Evolutionary conservation across 1,284 basidiomycete genomes (phyloP).

Genomic region (Fomitiporia mediterranea): DNA sequence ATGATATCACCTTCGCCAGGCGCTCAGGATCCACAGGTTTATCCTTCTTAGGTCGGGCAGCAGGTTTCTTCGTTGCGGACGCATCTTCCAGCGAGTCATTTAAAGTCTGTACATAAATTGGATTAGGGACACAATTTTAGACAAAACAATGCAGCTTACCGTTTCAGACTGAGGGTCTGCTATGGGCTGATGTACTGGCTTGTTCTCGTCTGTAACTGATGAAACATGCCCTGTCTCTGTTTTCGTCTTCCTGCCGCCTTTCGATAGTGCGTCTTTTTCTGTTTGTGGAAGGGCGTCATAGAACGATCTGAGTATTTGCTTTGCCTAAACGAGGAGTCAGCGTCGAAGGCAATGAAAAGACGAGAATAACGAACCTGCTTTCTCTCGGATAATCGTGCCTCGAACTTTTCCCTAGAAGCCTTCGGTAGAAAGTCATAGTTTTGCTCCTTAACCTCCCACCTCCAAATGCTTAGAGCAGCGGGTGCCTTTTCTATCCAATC

Average conservation of each 20-base stretch:
- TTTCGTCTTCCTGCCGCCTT: slow-evolving; percentile 44
- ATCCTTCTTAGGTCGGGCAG: slow-evolving; percentile 47
- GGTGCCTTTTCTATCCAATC: slow-evolving; percentile 49
- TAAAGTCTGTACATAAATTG: background rate
- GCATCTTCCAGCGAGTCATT: background rate
- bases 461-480: slow-evolving; percentile 69
- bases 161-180: background rate
- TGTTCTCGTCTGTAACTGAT: slow-evolving; percentile 5
- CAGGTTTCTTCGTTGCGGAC: slow-evolving; percentile 24
- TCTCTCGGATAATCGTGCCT: slow-evolving; percentile 61
- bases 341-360: slow-evolving; percentile 1
- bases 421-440: slow-evolving; percentile 65
- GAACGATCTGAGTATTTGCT: slow-evolving; percentile 45
- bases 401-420: slow-evolving; percentile 59
- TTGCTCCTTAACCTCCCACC: slow-evolving; percentile 76
- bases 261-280: slow-evolving; percentile 51
- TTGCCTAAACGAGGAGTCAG: slow-evolving; percentile 46
- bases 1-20: slow-evolving; percentile 47
- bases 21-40: slow-evolving; percentile 55
- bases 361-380: slow-evolving; percentile 44
- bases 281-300: slow-evolving; percentile 54
- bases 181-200: background rate
- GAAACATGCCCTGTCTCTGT: slow-evolving; percentile 28
- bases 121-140: background rate
- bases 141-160: slow-evolving; percentile 7